A percentile compares a stretch with the other conserved stretches of the same genome.
phyloP scores from a whole-genome alignment of 2,329 filamentous ascomycete genomes.

The Colletotrichum sp. region DNA sequence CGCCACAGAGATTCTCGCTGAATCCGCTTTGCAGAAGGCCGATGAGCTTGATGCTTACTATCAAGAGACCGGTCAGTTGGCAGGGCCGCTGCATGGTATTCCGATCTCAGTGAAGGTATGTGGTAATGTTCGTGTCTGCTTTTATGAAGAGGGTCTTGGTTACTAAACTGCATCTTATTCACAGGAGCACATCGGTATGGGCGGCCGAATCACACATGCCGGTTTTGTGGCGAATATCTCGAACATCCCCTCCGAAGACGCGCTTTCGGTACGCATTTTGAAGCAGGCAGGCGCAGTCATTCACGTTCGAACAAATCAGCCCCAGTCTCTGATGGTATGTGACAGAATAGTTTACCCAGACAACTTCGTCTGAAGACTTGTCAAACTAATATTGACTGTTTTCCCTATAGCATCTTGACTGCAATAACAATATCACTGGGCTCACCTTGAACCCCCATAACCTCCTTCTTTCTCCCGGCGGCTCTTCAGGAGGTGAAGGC shows the following conservation, averaged over 20 bases:
- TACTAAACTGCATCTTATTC: neutral
- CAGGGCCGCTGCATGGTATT: constrained; percentile 69
- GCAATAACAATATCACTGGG: neutral
- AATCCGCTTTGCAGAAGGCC: constrained; percentile 54
- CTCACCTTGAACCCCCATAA: constrained; percentile 50
- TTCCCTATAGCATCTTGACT: neutral
- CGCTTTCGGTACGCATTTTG: constrained; percentile 45
- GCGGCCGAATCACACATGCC: constrained; percentile 63
- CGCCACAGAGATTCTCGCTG: constrained; percentile 58
- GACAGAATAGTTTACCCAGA: too few relatives aligned
- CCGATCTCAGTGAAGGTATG: constrained; percentile 74
- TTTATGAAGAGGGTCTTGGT: neutral
- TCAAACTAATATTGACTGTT: accelerated
- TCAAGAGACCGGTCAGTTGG: constrained; percentile 44
- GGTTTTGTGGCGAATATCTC: constrained; percentile 66
- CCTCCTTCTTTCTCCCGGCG: constrained; percentile 63
- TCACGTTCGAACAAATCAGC: constrained; percentile 62
- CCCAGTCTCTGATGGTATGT: neutral
- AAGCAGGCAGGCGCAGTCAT: constrained; percentile 54
- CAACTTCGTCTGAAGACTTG: neutral
- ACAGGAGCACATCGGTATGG: constrained; percentile 14
- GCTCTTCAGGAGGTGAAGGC: constrained; percentile 70
- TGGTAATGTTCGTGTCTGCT: constrained; percentile 29
- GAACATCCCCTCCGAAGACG: constrained; percentile 54
- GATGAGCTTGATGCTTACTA: constrained; percentile 53